Evolutionary conservation across 192 early-diverging fungal genomes (phyloP).

Genomic region (Podila verticillata): DNA sequence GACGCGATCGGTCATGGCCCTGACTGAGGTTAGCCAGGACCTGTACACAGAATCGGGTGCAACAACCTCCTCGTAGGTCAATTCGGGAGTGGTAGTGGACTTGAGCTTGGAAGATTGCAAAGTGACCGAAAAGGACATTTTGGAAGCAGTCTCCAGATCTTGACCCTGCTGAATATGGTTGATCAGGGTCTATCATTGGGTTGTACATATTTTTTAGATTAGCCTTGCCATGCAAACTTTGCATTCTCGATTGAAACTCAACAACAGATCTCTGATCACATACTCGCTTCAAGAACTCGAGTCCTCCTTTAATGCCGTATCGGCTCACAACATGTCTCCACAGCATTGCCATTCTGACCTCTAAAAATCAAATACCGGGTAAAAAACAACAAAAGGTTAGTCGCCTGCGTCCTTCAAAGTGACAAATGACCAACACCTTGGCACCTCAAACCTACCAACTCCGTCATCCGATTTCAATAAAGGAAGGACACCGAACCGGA

Average conservation of each 20-base stretch:
- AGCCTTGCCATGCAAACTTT: too few relatives aligned
- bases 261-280: background rate
- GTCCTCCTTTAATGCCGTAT: constrained; percentile 36
- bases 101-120: constrained; percentile 27
- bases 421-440: background rate
- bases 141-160: constrained; percentile 11
- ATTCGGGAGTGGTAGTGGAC: constrained; percentile 17
- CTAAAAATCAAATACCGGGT: background rate
- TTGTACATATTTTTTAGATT: background rate
- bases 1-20: constrained; percentile 14
- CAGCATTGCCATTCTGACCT: constrained; percentile 35
- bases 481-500: constrained; percentile 90
- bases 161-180: constrained; percentile 18
- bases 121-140: constrained; percentile 11
- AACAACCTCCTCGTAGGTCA: constrained; percentile 36
- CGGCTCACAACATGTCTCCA: constrained; percentile 37
- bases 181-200: constrained; percentile 17
- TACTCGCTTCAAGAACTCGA: constrained; percentile 37
- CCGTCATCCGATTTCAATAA: constrained; percentile 57
- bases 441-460: constrained; percentile 42
- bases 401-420: too few relatives aligned
- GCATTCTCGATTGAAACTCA: background rate
- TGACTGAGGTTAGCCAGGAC: constrained; percentile 21
- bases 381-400: too few relatives aligned
- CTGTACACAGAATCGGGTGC: constrained; percentile 18